Evolutionary conservation across 2,329 filamentous ascomycete genomes (phyloP).

Genomic region (Penicillium digitatum): DNA sequence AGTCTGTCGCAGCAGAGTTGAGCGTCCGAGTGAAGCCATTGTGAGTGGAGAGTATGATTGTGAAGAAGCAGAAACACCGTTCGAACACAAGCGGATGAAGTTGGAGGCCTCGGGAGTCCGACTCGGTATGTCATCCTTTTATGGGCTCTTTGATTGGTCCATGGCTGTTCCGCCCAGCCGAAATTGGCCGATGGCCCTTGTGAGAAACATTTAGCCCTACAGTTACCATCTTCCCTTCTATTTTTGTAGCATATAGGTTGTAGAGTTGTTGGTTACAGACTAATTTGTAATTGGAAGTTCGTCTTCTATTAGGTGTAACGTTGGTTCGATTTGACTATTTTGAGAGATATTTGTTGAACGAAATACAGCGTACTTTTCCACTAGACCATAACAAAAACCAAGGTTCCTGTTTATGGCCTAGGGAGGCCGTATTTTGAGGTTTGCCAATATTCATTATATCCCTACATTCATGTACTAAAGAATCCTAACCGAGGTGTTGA

Average conservation of each 20-base stretch:
- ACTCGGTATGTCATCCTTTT: conserved; percentile 41
- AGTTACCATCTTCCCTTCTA: conserved; percentile 2
- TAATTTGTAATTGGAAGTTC: not conserved
- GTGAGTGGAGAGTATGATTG: conserved; percentile 21
- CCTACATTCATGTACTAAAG: not conserved
- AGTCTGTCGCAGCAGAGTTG: conserved; percentile 37
- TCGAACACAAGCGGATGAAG: conserved; percentile 28
- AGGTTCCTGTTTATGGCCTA: too few relatives aligned
- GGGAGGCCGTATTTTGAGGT: too few relatives aligned
- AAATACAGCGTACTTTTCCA: too few relatives aligned
- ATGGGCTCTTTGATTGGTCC: conserved; percentile 35
- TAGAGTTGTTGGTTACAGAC: not conserved
- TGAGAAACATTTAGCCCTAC: conserved; percentile 20
- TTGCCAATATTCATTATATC: not conserved
- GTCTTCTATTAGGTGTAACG: not conserved
- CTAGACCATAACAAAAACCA: too few relatives aligned
- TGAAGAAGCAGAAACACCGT: conserved; percentile 15
- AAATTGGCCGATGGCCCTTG: conserved; percentile 34
- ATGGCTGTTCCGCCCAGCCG: conserved; percentile 35
- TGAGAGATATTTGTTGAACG: too few relatives aligned
- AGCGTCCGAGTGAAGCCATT: conserved; percentile 44
- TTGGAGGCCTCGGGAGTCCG: conserved; percentile 39
- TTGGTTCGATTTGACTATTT: not conserved
- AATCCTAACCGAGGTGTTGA: conserved; percentile 17
- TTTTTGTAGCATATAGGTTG: not conserved